Percentiles rank a stretch among this genome's conserved stretches.
Conservation (phyloP, 345 rosid species). For the Durio zibethinus region DNA sequence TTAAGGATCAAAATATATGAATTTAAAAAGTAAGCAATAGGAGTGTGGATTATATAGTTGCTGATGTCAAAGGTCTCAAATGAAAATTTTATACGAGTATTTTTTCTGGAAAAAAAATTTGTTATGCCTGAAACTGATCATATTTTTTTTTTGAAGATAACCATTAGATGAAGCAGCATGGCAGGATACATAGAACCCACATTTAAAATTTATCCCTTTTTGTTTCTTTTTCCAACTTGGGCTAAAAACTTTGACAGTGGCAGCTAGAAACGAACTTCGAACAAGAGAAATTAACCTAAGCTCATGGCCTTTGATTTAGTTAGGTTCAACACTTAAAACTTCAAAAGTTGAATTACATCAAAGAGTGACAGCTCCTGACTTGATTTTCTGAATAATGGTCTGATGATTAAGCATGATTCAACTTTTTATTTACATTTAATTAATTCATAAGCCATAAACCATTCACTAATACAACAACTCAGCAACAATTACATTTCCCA, state of each 20-base stretch:
- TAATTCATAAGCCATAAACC: not conserved
- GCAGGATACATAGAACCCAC: too few species aligned
- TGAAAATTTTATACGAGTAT: not conserved
- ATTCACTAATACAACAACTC: not conserved
- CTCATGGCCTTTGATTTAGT: not conserved
- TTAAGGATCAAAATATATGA: not conserved
- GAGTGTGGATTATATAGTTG: not conserved
- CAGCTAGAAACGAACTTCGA: too few species aligned
- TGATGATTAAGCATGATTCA: not conserved
- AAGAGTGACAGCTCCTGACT: not conserved
- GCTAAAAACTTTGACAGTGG: too few species aligned
- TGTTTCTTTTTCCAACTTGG: too few species aligned
- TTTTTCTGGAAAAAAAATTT: not conserved
- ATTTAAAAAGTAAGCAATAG: not conserved
- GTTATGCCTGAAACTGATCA: too few species aligned
- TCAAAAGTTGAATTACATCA: not conserved
- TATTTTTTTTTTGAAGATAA: too few species aligned
- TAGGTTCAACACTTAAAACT: not conserved
- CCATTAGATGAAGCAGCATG: too few species aligned
- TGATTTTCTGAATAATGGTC: not conserved
- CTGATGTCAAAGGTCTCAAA: not conserved
- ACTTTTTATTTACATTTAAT: not conserved
- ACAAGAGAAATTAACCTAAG: too few species aligned
- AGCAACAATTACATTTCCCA: constrained; percentile 2
- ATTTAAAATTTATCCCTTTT: too few species aligned